Conservation (phyloP, 305 asterid genomes). For the Andrographis paniculata region DNA sequence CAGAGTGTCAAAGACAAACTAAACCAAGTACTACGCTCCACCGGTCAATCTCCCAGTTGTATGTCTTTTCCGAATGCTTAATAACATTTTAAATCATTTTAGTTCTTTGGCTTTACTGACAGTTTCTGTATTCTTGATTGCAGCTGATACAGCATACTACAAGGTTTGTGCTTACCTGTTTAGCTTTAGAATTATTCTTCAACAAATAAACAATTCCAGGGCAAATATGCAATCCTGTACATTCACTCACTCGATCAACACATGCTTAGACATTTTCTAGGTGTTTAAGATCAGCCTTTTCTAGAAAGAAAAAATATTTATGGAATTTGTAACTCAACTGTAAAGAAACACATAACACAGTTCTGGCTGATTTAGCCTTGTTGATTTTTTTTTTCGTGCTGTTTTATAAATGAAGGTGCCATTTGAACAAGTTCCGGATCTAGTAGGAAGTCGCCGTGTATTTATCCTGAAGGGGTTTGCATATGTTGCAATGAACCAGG, state of each 20-base stretch:
- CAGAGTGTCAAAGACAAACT: conserved; percentile 80
- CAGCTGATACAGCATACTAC: conserved; percentile 71
- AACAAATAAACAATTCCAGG: too few species aligned
- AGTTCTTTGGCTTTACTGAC: conserved; percentile 12
- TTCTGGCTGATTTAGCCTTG: conserved; percentile 15
- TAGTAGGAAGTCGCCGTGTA: conserved; percentile 76
- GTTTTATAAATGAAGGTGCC: conserved; percentile 57
- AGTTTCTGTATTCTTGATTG: conserved; percentile 22
- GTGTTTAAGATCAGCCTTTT: too few species aligned
- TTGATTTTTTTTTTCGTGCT: neutral
- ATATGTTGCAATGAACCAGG: conserved; percentile 89
- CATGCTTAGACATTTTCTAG: too few species aligned
- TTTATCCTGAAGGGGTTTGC: conserved; percentile 77
- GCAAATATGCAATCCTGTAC: too few species aligned
- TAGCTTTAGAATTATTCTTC: too few species aligned
- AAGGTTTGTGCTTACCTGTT: conserved; percentile 31
- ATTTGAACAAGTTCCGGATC: conserved; percentile 94
- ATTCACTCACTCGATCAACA: too few species aligned
- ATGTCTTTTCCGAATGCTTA: conserved; percentile 17
- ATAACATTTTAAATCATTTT: neutral
- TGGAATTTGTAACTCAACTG: too few species aligned
- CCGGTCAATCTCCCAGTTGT: conserved; percentile 44
- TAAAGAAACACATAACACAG: conserved; percentile 4
- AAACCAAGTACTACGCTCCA: conserved; percentile 66
- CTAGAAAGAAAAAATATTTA: too few species aligned